A percentile compares a stretch with the other conserved stretches of the same genome.
These are phyloP conservation scores for Malassezia japonica DNA, from an alignment of 1,284 basidiomycete species.

Conservation along the genomic window DNA sequence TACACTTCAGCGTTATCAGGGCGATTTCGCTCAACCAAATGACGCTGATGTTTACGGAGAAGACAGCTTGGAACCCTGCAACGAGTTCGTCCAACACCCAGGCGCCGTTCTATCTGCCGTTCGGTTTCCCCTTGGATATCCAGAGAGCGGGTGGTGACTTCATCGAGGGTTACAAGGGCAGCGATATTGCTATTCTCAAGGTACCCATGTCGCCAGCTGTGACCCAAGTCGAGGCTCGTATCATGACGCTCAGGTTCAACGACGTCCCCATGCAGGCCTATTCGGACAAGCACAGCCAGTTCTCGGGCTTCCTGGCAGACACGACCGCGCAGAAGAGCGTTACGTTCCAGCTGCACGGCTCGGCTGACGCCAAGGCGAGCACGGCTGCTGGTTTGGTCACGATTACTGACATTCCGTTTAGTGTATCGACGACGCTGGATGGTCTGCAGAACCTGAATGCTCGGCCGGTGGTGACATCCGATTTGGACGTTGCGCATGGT, in stretches of 20 bases:
- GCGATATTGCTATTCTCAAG: conserved; percentile 58
- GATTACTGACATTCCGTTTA: conserved; percentile 58
- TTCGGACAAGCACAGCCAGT: conserved; percentile 53
- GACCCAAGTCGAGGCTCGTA: conserved; percentile 59
- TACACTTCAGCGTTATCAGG: conserved; percentile 61
- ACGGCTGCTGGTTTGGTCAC: conserved; percentile 64
- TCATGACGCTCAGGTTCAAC: conserved; percentile 59
- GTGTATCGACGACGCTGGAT: conserved; percentile 57
- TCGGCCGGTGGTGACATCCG: conserved; percentile 56
- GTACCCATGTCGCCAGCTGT: conserved; percentile 58
- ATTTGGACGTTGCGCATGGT: conserved; percentile 63
- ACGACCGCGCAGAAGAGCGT: conserved; percentile 56
- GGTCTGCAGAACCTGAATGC: conserved; percentile 63
- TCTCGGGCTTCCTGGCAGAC: conserved; percentile 61
- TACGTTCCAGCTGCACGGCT: conserved; percentile 57
- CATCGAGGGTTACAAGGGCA: conserved; percentile 55
- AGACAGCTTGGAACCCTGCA: conserved; percentile 53
- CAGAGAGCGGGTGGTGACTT: conserved; percentile 59
- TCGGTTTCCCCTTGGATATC: conserved; percentile 64
- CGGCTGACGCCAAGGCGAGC: conserved; percentile 56
- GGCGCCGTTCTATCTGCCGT: conserved; percentile 62
- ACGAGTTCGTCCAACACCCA: conserved; percentile 59
- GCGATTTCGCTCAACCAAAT: conserved; percentile 60
- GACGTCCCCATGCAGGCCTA: conserved; percentile 59
- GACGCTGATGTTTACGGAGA: conserved; percentile 57